Evolutionary conservation across 2,329 filamentous ascomycete genomes (phyloP), one percentile per base, ranked within the genome.

Genomic region (Myriosclerotinia curreyana): DNA sequence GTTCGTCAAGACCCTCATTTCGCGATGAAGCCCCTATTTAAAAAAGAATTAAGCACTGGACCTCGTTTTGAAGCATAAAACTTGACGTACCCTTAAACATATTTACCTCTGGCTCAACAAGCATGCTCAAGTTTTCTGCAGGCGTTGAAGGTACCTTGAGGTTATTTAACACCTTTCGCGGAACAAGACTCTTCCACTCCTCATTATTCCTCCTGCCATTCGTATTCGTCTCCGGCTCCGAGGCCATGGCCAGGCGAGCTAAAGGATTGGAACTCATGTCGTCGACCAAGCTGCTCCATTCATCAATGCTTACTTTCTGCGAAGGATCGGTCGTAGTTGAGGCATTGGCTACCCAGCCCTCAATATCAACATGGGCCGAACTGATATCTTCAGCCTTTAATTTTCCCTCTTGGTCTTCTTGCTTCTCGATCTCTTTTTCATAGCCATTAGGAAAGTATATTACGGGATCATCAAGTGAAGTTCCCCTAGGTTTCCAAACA

Each of bases 401-500:
- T 22, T 17, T 42, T 14, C 20, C 61, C 5, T 59, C 61, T 25
- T 17, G 22, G 1, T 31, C 5, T 42, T 63, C 61, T 34, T 42
- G 52, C 8, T 44, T 46, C 34, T 63, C 38, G 17, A 63, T 58
- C 34, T 60, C 62, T 25, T 31, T 49, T 14, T 20, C 25, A 31
- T 53, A 64, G 11, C 55, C 54, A 52, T 31, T 50, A 5, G 60
- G 38, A 46, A 60, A 64, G n/a, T 66, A 51, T 28, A 53, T 54
- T 31, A 60, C 54, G 6, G 67, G 68, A 59, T 70, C 61, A 22
- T 69, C 56, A 11, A 20, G 38, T 20, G 48, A 1, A 17, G 54
- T 28, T 31, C 67, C 71, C 34, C 65, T 68, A 44, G 48, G 15
- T 42, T 52, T 46, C 38, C 67, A 72, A 5, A 17, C 65, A 55